These are phyloP conservation scores for Picea abies DNA, from an alignment of 83 land plant species.

Conservation along the genomic window DNA sequence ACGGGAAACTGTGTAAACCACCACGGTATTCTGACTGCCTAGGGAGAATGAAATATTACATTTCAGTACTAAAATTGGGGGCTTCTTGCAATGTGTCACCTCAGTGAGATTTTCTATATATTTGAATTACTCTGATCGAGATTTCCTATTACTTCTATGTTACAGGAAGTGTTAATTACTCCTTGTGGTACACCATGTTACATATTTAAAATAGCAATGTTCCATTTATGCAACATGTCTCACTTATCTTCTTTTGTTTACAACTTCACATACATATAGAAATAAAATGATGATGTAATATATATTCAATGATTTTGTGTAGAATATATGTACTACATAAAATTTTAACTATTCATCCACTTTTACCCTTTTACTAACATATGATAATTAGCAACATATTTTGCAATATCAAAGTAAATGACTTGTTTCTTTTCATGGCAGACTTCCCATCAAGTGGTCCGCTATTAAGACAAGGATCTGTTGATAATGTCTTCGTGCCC, in stretches of 20 bases:
- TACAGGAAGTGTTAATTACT: no score
- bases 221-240: no score
- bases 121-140: neutral
- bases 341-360: neutral
- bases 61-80: neutral
- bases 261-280: no score
- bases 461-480: conserved; percentile 7
- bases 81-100: neutral
- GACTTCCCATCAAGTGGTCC: neutral
- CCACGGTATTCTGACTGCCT: no score
- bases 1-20: neutral
- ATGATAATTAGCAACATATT: no score
- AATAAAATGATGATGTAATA: no score
- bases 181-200: no score
- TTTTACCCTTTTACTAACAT: no score
- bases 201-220: no score
- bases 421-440: neutral
- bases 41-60: neutral
- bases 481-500: neutral
- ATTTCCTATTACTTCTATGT: no score
- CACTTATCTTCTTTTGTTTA: no score
- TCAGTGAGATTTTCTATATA: neutral
- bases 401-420: neutral
- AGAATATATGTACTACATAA: neutral
- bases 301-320: neutral